phyloP scores from a whole-genome alignment of 495 filamentous ascomycete genomes.

The Amphirosellinia nigrospora region DNA sequence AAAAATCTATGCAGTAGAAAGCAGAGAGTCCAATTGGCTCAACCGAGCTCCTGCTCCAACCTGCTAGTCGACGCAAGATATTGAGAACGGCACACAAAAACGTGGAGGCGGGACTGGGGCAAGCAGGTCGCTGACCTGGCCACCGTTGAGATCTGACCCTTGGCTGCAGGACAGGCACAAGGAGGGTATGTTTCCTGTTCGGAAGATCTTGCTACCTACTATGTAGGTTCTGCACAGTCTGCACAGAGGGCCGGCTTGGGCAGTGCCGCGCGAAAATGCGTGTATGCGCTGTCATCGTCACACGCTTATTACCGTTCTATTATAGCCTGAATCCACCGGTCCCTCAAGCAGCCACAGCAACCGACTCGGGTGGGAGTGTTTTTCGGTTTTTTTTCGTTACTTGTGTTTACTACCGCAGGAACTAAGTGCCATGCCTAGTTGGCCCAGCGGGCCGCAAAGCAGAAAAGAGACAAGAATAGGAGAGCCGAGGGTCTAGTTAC shows the following conservation, averaged over 20 bases:
- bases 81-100: conserved; percentile 26
- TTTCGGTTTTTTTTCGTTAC: conserved; percentile 20
- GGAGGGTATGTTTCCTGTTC: conserved; percentile 11
- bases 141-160: conserved; percentile 24
- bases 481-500: conserved; percentile 10
- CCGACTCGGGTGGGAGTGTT: conserved; percentile 33
- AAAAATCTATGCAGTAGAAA: conserved; percentile 12
- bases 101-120: conserved; percentile 26
- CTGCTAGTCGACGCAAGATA: conserved; percentile 19
- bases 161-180: conserved; percentile 23
- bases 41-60: conserved; percentile 11
- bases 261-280: conserved; percentile 21
- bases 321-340: conserved; percentile 41
- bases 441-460: conserved; percentile 24
- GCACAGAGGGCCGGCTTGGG: conserved; percentile 15
- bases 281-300: conserved; percentile 46
- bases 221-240: conserved; percentile 12
- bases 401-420: conserved; percentile 26
- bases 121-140: conserved; percentile 20
- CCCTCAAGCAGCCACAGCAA: conserved; percentile 29
- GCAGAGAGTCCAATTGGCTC: conserved; percentile 1
- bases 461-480: conserved; percentile 1
- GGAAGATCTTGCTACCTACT: conserved; percentile 21
- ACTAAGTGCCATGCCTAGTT: background rate
- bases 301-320: conserved; percentile 39